A percentile compares a stretch with the other conserved stretches of the same genome.
phyloP scores from a whole-genome alignment of 139 green algal species.

The Coelastrella sp. region DNA sequence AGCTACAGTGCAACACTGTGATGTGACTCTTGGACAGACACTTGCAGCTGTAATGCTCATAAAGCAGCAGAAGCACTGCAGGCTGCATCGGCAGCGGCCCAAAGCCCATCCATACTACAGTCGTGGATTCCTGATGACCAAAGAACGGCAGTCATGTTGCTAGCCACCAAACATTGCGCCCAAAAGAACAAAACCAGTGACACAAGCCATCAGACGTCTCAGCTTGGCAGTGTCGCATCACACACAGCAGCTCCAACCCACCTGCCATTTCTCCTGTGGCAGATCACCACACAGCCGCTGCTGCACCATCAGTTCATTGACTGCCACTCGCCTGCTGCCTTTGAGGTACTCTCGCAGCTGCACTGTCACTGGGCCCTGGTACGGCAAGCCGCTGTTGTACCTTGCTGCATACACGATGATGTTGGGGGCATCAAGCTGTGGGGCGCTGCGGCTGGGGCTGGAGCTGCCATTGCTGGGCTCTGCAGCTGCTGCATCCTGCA shows the following conservation, averaged over 20 bases:
- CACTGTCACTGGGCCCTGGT: constrained; percentile 33
- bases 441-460: background rate
- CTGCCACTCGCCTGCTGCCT: background rate
- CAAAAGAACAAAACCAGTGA: too few relatives aligned
- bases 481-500: background rate
- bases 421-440: background rate
- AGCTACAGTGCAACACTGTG: too few relatives aligned
- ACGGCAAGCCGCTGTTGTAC: constrained; percentile 40
- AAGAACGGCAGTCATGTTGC: too few relatives aligned
- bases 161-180: too few relatives aligned
- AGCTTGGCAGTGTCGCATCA: background rate
- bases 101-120: too few relatives aligned
- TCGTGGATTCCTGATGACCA: too few relatives aligned
- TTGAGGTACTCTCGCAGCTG: constrained; percentile 44
- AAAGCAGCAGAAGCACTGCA: too few relatives aligned
- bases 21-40: too few relatives aligned
- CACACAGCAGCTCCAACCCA: background rate
- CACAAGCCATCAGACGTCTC: background rate
- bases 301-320: constrained; percentile 44
- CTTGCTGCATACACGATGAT: constrained; percentile 44
- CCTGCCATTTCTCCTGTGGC: constrained; percentile 41
- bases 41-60: too few relatives aligned
- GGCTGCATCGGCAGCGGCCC: too few relatives aligned
- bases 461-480: background rate
- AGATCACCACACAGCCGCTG: constrained; percentile 13